Percentiles rank a stretch among this genome's conserved stretches.
Evolutionary conservation across 129 eudicot species (phyloP).

Genomic region (Flaveria linearis): DNA sequence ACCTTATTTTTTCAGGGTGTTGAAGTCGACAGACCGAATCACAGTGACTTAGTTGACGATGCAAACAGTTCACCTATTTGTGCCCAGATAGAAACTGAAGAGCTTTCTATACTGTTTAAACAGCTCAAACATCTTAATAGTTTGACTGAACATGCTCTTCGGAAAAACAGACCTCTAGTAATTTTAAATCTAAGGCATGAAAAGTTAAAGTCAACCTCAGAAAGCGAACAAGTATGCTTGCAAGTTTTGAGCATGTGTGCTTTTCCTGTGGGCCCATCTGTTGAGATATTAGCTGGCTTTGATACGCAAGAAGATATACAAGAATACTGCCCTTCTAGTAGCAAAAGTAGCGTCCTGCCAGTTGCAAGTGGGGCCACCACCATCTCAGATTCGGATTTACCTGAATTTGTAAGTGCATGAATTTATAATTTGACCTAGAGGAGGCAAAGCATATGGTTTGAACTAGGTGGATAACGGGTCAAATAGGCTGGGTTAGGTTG

Average conservation of each 20-base stretch:
- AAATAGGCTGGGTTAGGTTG: not conserved
- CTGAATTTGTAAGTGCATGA: slow-evolving; percentile 56
- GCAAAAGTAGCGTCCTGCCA: slow-evolving; percentile 38
- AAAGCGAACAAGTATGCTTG: slow-evolving; percentile 61
- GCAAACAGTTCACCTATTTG: slow-evolving; percentile 31
- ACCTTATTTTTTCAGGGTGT: slow-evolving; percentile 54
- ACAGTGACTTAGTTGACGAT: slow-evolving; percentile 36
- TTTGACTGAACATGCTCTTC: slow-evolving; percentile 75
- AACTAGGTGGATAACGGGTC: not conserved
- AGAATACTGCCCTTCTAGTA: slow-evolving; percentile 45
- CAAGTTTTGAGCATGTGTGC: slow-evolving; percentile 60
- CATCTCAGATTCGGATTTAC: slow-evolving; percentile 58
- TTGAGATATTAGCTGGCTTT: slow-evolving; percentile 43
- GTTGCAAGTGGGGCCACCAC: slow-evolving; percentile 32
- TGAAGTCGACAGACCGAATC: slow-evolving; percentile 58
- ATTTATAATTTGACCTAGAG: not conserved
- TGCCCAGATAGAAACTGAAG: slow-evolving; percentile 47
- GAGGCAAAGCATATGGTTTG: not conserved
- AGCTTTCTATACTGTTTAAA: slow-evolving; percentile 41
- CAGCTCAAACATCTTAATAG: slow-evolving; percentile 62
- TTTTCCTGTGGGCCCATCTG: slow-evolving; percentile 52
- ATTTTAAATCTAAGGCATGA: slow-evolving; percentile 63
- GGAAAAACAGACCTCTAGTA: slow-evolving; percentile 71
- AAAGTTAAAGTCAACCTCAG: slow-evolving; percentile 38
- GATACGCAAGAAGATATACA: slow-evolving; percentile 48